Percentiles rank a stretch among this genome's conserved stretches.
These are phyloP conservation scores for Trichoderma erinaceum DNA, from an alignment of 495 filamentous ascomycete species.

Conservation along the genomic window DNA sequence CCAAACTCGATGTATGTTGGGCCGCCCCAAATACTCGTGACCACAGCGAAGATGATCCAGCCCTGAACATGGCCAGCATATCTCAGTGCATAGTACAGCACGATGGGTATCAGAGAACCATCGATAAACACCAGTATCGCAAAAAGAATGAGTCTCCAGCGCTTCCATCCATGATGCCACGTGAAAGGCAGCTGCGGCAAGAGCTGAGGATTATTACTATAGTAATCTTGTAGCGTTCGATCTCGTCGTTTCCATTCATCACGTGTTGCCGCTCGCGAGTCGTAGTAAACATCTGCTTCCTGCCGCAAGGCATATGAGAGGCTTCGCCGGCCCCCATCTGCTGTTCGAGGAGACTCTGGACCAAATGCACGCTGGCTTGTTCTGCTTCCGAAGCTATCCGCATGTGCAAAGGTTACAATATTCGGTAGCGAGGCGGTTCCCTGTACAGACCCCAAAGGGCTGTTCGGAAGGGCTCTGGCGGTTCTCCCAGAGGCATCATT, in stretches of 20 bases:
- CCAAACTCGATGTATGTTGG: conserved; percentile 23
- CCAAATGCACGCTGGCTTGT: neutral
- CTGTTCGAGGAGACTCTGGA: neutral
- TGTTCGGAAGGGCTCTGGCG: neutral
- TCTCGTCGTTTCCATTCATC: conserved; percentile 19
- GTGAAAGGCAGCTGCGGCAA: conserved; percentile 24
- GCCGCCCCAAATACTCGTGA: conserved; percentile 23
- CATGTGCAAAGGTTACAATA: neutral
- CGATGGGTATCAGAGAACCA: conserved; percentile 21
- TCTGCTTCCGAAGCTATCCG: neutral
- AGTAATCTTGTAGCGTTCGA: conserved; percentile 20
- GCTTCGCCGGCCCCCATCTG: conserved; percentile 1
- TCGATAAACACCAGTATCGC: conserved; percentile 22
- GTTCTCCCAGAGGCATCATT: neutral
- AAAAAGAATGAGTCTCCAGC: conserved; percentile 21
- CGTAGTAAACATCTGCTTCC: conserved; percentile 21
- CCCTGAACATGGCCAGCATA: conserved; percentile 21
- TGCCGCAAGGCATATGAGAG: conserved; percentile 10
- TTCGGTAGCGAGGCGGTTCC: neutral
- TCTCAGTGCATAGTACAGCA: conserved; percentile 22
- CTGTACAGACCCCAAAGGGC: neutral
- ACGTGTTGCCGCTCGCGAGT: conserved; percentile 22
- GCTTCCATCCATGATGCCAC: conserved; percentile 22
- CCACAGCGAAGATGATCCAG: conserved; percentile 21
- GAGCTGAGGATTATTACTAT: conserved; percentile 19